Evolutionary conservation across 1,284 basidiomycete genomes (phyloP).

Genomic region (Puccinia horiana): DNA sequence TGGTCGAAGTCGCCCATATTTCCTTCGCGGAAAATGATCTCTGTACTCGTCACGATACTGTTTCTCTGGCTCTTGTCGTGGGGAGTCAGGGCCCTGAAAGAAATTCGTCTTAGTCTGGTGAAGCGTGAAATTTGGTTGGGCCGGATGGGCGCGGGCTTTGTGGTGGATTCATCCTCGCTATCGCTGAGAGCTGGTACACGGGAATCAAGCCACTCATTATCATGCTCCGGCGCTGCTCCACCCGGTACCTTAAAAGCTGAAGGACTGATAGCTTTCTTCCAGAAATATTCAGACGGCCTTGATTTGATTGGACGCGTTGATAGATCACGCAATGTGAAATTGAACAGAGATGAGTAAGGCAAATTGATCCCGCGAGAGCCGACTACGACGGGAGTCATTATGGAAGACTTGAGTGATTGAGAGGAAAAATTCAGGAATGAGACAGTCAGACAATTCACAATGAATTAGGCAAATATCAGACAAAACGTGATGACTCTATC

Average conservation of each 20-base stretch:
- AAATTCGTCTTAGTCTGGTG: constrained; percentile 29
- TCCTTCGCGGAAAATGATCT: constrained; percentile 16
- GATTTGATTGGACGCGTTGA: constrained; percentile 5
- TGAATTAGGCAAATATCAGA: not conserved
- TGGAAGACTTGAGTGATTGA: not conserved
- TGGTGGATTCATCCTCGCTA: constrained; percentile 26
- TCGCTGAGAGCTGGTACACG: constrained; percentile 26
- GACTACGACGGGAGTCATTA: constrained; percentile 12
- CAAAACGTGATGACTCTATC: not conserved
- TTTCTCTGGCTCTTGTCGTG: not conserved
- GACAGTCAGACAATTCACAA: not conserved
- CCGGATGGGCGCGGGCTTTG: not conserved
- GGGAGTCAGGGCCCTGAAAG: constrained; percentile 32
- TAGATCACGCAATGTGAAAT: not conserved
- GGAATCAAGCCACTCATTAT: constrained; percentile 24
- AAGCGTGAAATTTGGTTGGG: constrained; percentile 10
- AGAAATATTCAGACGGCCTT: constrained; percentile 43
- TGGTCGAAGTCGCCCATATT: not conserved
- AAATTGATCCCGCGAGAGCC: constrained; percentile 8
- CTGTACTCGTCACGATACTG: constrained; percentile 21
- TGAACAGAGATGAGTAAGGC: constrained; percentile 37
- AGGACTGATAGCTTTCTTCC: constrained; percentile 34
- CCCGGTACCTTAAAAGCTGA: not conserved
- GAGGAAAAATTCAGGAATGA: not conserved
- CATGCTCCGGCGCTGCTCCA: not conserved